These are phyloP conservation scores for Bruguiera gymnorhiza DNA, from an alignment of 345 rosid genomes.

Conservation along the genomic window DNA sequence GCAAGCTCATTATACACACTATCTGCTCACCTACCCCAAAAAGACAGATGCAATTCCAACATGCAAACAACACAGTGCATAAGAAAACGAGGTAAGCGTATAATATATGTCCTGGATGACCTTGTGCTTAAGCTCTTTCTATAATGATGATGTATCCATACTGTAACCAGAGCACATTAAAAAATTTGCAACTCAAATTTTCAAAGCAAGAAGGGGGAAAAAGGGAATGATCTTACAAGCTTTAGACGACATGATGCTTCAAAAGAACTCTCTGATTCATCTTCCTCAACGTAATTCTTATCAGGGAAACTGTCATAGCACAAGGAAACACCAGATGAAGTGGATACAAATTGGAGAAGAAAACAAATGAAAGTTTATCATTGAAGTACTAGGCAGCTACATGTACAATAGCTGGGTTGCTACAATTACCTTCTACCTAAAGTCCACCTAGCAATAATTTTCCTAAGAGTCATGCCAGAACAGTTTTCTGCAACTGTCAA, in stretches of 20 bases:
- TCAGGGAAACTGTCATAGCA: conserved; percentile 67
- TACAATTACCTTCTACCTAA: conserved; percentile 24
- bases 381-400: conserved; percentile 13
- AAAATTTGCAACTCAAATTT: conserved; percentile 1
- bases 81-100: no score
- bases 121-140: no score
- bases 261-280: conserved; percentile 37
- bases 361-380: conserved; percentile 18
- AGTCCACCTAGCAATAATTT: conserved; percentile 33
- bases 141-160: not conserved
- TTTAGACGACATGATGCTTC: conserved; percentile 53
- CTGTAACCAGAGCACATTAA: not conserved
- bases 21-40: no score
- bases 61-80: no score
- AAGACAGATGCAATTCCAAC: no score
- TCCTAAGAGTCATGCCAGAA: conserved; percentile 27
- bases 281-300: conserved; percentile 51
- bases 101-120: no score
- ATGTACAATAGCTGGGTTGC: not conserved
- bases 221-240: conserved; percentile 52
- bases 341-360: conserved; percentile 15
- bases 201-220: not conserved
- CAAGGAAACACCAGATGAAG: conserved; percentile 15
- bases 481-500: conserved; percentile 11
- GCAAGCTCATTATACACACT: no score